Evolutionary conservation across 1,284 basidiomycete genomes (phyloP), one percentile per base, ranked within the genome.

Genomic region (Rhizoctonia solani): DNA sequence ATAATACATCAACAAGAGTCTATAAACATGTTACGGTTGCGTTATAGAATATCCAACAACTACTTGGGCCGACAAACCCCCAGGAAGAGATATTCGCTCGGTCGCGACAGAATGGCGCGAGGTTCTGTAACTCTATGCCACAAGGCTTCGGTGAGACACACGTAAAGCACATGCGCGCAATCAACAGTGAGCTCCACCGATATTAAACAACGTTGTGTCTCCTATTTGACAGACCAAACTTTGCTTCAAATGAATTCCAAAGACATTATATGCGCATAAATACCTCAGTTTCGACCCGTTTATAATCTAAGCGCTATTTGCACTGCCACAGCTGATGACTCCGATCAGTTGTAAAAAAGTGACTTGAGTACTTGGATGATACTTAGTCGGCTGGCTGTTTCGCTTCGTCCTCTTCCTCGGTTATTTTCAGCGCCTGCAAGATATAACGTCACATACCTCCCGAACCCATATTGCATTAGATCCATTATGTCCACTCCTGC

Each of bases 291-390:
- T 39, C 9, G 23, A 27, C 37, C n/a, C 16, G 19, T 41, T 16
- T 16, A 8, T 4, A 5, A 49, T 30, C 56, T 42, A 63, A 63
- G 49, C 59, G 49, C 59, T 49, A 21, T 39, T 16, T 5, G 25
- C 59, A 63, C 47, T 6, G 59, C 59, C 59, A 63, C 59, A 42
- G 59, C 49, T 63, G 59, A 63, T 63, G 59, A 63, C 59, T 63
- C 59, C 34, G 59, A 63, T 63, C 37, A 6, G 52, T 61, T 32
- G 47, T 14, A 37, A 53, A 63, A 63, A 63, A 63, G 59, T 63
- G 47, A 52, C 58, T 46, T 34, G 32, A 30, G 47, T 37, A 27
- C 49, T 52, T 63, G 59, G 16, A 63, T 63, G 59, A 34, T 49
- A 11, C 23, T 63, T 53, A 27, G 49, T 23, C 34, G 47, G 46